Conservation (phyloP, 2,329 filamentous ascomycete genomes). For the Grosmannia penicillata region DNA sequence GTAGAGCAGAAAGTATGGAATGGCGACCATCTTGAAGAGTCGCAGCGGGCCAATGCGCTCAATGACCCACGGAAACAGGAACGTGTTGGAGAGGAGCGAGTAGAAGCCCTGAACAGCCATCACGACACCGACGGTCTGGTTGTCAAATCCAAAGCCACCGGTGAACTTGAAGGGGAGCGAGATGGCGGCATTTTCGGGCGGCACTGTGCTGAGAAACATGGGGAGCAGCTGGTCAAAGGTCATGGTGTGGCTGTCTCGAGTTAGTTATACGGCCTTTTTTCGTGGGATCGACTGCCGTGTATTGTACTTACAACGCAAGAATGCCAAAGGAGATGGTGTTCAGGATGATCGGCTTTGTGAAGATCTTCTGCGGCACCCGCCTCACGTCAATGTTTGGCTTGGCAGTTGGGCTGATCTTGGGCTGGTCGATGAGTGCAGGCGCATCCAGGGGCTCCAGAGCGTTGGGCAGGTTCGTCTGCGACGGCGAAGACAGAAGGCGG, state of each 20-base stretch:
- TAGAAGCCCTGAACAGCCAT: constrained; percentile 80
- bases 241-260: constrained; percentile 67
- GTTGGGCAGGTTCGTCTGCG: constrained; percentile 17
- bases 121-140: constrained; percentile 74
- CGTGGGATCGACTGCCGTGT: constrained; percentile 9
- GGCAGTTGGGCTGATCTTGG: constrained; percentile 4
- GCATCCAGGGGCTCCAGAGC: constrained; percentile 13
- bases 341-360: constrained; percentile 71
- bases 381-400: constrained; percentile 8
- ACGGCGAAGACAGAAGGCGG: constrained; percentile 1
- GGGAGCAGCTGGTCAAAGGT: constrained; percentile 90
- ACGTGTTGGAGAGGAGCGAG: constrained; percentile 72
- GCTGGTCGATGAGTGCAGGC: constrained; percentile 20
- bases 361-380: constrained; percentile 32
- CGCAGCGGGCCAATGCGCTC: constrained; percentile 61
- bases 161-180: constrained; percentile 76
- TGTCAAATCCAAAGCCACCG: constrained; percentile 71
- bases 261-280: constrained; percentile 3
- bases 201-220: constrained; percentile 66
- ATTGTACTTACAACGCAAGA: constrained; percentile 69
- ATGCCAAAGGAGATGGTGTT: constrained; percentile 87
- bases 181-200: constrained; percentile 29
- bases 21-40: constrained; percentile 67
- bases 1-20: constrained; percentile 80
- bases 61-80: constrained; percentile 69